phyloP scores from a whole-genome alignment of 2,329 filamentous ascomycete species.

The Aspergillus sp. region DNA sequence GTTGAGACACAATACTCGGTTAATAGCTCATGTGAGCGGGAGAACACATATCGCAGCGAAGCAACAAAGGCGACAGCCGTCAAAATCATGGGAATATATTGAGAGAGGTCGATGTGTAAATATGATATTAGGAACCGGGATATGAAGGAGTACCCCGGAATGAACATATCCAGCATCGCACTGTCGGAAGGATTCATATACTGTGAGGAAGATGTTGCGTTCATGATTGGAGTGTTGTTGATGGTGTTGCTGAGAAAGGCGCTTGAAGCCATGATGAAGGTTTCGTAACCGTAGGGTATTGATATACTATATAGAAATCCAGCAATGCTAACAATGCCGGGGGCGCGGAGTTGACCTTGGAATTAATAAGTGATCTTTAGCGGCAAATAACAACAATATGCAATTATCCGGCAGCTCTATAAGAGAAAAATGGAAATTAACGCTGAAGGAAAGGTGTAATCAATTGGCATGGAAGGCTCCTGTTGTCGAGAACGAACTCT shows the following conservation, averaged over 20 bases:
- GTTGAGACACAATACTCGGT: constrained; percentile 63
- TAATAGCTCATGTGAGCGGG: constrained; percentile 52
- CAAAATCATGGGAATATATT: constrained; percentile 63
- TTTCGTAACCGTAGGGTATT: background rate
- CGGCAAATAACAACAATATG: background rate
- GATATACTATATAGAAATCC: background rate
- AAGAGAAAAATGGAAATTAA: background rate
- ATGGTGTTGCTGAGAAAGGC: constrained; percentile 3
- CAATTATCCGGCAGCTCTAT: background rate
- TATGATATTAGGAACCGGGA: constrained; percentile 57
- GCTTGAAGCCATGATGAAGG: background rate
- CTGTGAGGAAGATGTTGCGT: constrained; percentile 7
- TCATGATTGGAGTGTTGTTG: constrained; percentile 19
- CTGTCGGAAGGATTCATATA: constrained; percentile 25
- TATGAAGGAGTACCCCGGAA: constrained; percentile 65
- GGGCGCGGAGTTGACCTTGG: background rate
- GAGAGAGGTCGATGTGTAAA: constrained; percentile 62
- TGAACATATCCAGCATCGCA: constrained; percentile 59
- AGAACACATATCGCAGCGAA: constrained; percentile 55
- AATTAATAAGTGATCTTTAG: background rate
- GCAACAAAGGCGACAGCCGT: constrained; percentile 53
- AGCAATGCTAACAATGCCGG: background rate
- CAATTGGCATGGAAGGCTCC: background rate
- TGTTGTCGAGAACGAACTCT: background rate
- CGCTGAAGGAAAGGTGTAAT: background rate